Evolutionary conservation across 495 filamentous ascomycete species (phyloP).

Genomic region (Penicillium turbatum): DNA sequence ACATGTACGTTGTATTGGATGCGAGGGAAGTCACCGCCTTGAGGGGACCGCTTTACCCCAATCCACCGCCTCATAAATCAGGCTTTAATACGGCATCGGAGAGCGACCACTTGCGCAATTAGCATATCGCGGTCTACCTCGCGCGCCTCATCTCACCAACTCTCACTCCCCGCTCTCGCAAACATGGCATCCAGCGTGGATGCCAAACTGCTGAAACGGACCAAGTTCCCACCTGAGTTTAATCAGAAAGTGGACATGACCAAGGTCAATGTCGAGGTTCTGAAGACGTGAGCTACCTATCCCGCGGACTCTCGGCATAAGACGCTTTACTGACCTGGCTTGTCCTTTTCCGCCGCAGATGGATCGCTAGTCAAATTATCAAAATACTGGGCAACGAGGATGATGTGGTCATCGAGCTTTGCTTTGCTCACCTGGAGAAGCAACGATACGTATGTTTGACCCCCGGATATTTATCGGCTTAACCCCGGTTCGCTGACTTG

Average conservation of each 20-base stretch:
- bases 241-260: constrained; percentile 93
- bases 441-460: constrained; percentile 64
- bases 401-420: constrained; percentile 89
- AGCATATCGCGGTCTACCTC: background rate
- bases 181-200: constrained; percentile 75
- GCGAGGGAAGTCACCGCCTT: no score
- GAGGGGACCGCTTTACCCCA: background rate
- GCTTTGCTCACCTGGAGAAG: constrained; percentile 83
- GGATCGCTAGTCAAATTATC: constrained; percentile 84
- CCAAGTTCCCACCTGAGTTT: constrained; percentile 93
- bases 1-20: no score
- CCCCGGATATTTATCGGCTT: constrained; percentile 2
- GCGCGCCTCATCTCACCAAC: background rate
- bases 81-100: background rate
- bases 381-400: constrained; percentile 87
- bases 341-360: constrained; percentile 49
- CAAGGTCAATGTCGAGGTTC: constrained; percentile 94
- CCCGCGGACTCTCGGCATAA: constrained; percentile 7
- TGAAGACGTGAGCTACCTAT: constrained; percentile 73
- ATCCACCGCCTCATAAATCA: background rate
- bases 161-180: background rate
- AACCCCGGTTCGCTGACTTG: constrained; percentile 7
- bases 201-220: constrained; percentile 79
- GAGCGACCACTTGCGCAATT: background rate
- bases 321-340: constrained; percentile 6